Percentiles rank a stretch among this genome's conserved stretches.
These are phyloP conservation scores for Globisporangium perplexum DNA, from an alignment of 352 stramenopile species.

Conservation along the genomic window DNA sequence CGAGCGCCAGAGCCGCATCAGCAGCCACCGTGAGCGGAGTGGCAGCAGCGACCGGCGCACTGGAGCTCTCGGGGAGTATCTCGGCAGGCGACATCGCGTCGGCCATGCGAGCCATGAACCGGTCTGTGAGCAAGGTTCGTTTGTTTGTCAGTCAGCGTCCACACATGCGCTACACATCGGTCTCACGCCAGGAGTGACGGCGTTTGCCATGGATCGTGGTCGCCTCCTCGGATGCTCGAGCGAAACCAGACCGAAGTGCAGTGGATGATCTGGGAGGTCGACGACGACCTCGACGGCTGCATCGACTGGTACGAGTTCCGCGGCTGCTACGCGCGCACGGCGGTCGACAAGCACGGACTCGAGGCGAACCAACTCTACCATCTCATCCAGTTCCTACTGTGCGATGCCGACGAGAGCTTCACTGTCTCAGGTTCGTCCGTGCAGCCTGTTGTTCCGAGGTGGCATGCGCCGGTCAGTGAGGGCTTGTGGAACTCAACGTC, in stretches of 20 bases:
- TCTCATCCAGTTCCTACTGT: constrained; percentile 94
- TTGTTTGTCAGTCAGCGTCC: background rate
- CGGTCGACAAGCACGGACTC: constrained; percentile 88
- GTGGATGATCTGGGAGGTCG: constrained; percentile 97
- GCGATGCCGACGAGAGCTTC: constrained; percentile 85
- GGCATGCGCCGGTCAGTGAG: background rate
- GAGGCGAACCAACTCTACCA: constrained; percentile 93
- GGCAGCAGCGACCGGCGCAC: background rate
- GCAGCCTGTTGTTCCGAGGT: background rate
- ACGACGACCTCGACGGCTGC: constrained; percentile 92
- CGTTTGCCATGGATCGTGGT: background rate
- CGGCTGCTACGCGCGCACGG: constrained; percentile 88
- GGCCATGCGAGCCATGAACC: constrained; percentile 32
- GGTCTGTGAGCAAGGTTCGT: constrained; percentile 24
- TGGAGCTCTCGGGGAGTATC: constrained; percentile 32
- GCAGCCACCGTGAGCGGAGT: background rate
- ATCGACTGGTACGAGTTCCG: constrained; percentile 92
- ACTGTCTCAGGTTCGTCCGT: constrained; percentile 75
- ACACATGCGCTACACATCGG: background rate
- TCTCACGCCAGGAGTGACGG: background rate
- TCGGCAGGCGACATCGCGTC: constrained; percentile 37
- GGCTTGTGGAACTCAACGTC: background rate
- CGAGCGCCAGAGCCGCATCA: constrained; percentile 7
- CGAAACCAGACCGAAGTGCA: constrained; percentile 83
- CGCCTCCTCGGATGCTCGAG: background rate